Base-by-base conservation (phyloP, 805 yeast species). In the Nakazawaea pomicola region DNA sequence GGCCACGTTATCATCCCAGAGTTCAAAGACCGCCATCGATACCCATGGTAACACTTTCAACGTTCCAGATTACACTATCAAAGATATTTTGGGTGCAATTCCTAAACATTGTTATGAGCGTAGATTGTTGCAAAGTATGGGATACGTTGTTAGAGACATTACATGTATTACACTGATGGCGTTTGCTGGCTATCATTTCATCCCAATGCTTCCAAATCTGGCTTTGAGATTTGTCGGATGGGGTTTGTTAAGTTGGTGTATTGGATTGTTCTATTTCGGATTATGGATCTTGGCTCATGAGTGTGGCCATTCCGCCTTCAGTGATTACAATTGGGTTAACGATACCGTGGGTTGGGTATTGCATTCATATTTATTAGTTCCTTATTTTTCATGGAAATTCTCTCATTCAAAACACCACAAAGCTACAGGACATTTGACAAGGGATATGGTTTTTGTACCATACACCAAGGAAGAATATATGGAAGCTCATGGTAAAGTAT, bases 271-370 rank as follows among this genome's bases (percentile, higher is more conserved):
- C 48, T 76, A 78, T 6, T 69, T 74, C 43, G 83, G 83, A 33
- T 56, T 76, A 38, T 77, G 82, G 83, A 73, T 77, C 46, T 57
- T 77, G 55, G 80, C 80, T 35, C 82, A 76, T 55, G 81, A 76
- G 59, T 77, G 83, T 64, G 82, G 83, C 31, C 83, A 77, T 55
- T 72, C 70, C 39, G 82, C 82, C 15, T 77, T 77, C 54, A 69
- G 77, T 29, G 79, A 76, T 50, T 73, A 73, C 51, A 66, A 62
- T 44, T 56, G 56, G 51, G 65, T 77, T 39, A 77, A 77, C 51
- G 80, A 76, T 54, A 54, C 68, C 20, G 69, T 74, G 44, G 83
- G 83, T 40, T 77, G 82, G 83, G 67, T 73, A 21, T 56, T 77
- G 36, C 83, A 77, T 55, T 74, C 80, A 33, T 76, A 71, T 52